Percentiles rank a stretch among this genome's conserved stretches.
Conservation (phyloP, 257 asterid species). For the Galeopsis tetrahit region DNA sequence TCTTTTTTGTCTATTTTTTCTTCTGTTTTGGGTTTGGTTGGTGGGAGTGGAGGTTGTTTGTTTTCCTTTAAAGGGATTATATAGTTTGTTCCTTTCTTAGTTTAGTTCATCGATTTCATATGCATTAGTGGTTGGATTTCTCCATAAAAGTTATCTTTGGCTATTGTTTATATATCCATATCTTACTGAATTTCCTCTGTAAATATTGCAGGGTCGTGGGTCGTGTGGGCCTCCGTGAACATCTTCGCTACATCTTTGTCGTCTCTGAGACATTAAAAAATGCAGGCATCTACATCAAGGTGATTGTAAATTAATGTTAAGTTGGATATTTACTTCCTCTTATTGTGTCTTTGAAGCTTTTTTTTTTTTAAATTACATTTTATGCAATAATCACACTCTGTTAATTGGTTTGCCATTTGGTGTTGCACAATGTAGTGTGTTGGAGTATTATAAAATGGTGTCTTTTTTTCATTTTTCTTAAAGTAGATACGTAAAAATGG, state of each 20-base stretch:
- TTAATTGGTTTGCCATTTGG: not conserved
- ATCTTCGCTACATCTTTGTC: conserved; percentile 40
- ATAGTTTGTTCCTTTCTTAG: conserved; percentile 49
- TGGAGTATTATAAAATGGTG: not conserved
- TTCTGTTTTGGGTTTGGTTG: conserved; percentile 63
- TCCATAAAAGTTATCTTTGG: conserved; percentile 29
- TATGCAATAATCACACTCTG: not conserved
- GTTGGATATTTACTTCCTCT: not conserved
- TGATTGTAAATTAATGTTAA: conserved; percentile 32
- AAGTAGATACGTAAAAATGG: not conserved
- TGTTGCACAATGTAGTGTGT: conserved; percentile 19
- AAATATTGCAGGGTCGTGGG: conserved; percentile 55
- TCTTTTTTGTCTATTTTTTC: conserved; percentile 25
- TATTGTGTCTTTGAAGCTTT: not conserved
- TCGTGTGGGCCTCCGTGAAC: conserved; percentile 55
- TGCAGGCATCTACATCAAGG: conserved; percentile 94
- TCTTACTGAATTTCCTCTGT: conserved; percentile 47
- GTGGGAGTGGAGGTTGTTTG: conserved; percentile 96
- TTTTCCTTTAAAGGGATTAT: conserved; percentile 79
- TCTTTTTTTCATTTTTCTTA: not conserved
- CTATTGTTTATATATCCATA: conserved; percentile 37
- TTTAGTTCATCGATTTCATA: conserved; percentile 40
- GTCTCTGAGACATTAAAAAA: conserved; percentile 38
- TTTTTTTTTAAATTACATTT: not conserved
- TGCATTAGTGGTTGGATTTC: conserved; percentile 43